Base-by-base conservation (phyloP, 768 basidiomycete species). In the Neoboletus magnificus region DNA sequence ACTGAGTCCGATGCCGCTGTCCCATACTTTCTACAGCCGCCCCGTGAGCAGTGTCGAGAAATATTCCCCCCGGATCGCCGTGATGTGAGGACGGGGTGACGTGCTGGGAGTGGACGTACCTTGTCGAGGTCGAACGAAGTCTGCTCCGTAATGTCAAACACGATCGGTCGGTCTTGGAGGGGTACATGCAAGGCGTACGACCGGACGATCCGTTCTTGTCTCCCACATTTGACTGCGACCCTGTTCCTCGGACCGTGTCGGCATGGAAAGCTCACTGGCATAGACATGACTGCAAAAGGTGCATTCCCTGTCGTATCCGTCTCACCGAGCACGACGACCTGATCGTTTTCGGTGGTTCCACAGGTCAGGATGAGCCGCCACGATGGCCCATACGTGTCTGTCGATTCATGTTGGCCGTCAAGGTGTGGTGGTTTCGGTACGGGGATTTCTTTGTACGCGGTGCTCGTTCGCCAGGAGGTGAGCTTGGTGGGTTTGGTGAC, bases 101-200 rank as follows among this genome's bases (percentile, higher is more conserved):
- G 35, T 20, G 13, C 13, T 12, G 5, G 29, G 27, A 9, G 8
- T 8, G 9, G 42, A 56, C 78, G 66, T 59, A 91, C 94, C 83
- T 97, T 96, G 77, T 97, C 94, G 5, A 96, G 77, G 66, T 95
- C 94, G 67, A 92, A 96, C 2, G 89, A 89, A 0, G 89, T 93
- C 64, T 91, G 87, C 65, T 97, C 94, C 18, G 73, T 76, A 23
- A 97, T 75, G 32, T 67, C 74, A 56, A 95, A 66, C 36, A 52
- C 23, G 47, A 62, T 50, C 39, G 50, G 47, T 20, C 22, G 27
- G 4, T 59, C 60, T 6, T 20, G 40, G 3, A 15, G 7, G 1
- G 55, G 49, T 11, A 54, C 33, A 9, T 35, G 48, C 23, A 67
- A 13, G 5, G 53, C 23, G 22, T 66, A 66, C 35, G 63, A 62